Percentiles rank a stretch among this genome's conserved stretches.
Conservation (phyloP, 352 stramenopile genomes). For the Globisporangium megalacanthum region DNA sequence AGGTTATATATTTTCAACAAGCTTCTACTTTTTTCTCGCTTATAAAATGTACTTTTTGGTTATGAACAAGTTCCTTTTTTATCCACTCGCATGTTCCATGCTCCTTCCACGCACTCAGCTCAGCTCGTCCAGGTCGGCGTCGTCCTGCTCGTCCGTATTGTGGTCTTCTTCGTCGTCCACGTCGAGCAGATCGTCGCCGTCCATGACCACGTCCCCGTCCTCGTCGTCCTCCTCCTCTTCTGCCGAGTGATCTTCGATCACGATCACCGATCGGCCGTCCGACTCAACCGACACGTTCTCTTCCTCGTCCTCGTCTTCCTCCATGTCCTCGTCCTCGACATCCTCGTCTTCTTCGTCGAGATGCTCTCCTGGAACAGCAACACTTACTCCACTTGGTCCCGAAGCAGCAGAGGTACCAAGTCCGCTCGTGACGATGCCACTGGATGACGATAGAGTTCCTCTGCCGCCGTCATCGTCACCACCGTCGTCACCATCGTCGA, state of each 20-base stretch:
- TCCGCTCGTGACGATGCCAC: background rate
- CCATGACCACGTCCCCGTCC: slow-evolving; percentile 15
- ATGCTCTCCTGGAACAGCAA: background rate
- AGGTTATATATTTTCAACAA: too few species aligned
- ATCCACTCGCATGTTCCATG: background rate
- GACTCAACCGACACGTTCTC: slow-evolving; percentile 1
- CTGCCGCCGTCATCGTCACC: background rate
- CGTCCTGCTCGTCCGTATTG: slow-evolving; percentile 10
- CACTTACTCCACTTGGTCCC: background rate
- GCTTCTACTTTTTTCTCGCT: background rate
- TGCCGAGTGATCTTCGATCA: slow-evolving; percentile 11
- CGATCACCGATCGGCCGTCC: slow-evolving; percentile 11
- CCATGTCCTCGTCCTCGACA: slow-evolving; percentile 22
- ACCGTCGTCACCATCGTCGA: slow-evolving; percentile 38
- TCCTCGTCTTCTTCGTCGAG: slow-evolving; percentile 18
- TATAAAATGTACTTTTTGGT: background rate
- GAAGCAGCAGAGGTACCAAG: background rate
- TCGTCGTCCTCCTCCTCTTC: slow-evolving; percentile 16
- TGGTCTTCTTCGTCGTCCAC: slow-evolving; percentile 37
- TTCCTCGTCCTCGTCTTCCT: slow-evolving; percentile 26
- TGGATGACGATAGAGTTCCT: background rate
- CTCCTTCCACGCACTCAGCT: background rate
- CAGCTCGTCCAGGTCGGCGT: slow-evolving; percentile 15
- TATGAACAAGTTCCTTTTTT: too few species aligned
- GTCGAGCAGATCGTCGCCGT: slow-evolving; percentile 24